Conservation (phyloP, 495 filamentous ascomycete genomes). For the Penicillium turbatum region DNA sequence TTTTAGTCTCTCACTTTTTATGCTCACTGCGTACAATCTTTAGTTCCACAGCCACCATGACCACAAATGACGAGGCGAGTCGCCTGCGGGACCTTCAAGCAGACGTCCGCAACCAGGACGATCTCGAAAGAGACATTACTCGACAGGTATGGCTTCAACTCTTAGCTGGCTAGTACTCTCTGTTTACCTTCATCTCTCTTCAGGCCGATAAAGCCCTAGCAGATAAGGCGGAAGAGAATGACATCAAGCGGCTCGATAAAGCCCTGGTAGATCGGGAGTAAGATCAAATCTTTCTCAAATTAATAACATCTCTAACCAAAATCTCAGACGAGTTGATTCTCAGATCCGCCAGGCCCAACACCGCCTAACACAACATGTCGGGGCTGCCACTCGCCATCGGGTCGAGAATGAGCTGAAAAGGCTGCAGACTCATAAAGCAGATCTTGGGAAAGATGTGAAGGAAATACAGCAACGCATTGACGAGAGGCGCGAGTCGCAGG, state of each 20-base stretch:
- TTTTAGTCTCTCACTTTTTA: constrained; percentile 10
- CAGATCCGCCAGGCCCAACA: constrained; percentile 49
- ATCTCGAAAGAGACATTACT: constrained; percentile 71
- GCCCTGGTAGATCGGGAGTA: constrained; percentile 58
- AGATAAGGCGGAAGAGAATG: constrained; percentile 81
- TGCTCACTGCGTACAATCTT: neutral
- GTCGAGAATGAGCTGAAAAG: constrained; percentile 59
- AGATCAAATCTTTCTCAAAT: neutral
- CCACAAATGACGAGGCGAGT: constrained; percentile 47
- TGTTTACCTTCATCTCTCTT: constrained; percentile 7
- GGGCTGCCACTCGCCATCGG: constrained; percentile 44
- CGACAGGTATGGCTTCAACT: constrained; percentile 37
- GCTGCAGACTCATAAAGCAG: constrained; percentile 56
- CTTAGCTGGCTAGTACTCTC: neutral
- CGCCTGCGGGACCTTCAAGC: constrained; percentile 65
- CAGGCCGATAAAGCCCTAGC: constrained; percentile 74
- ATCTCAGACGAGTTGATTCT: constrained; percentile 39
- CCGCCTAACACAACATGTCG: constrained; percentile 46
- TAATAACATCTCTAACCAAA: constrained; percentile 9
- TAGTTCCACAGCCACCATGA: constrained; percentile 5
- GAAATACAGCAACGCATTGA: constrained; percentile 79
- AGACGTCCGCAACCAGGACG: constrained; percentile 77
- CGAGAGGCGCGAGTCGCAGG: constrained; percentile 55
- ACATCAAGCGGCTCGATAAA: constrained; percentile 81
- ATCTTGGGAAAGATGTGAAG: constrained; percentile 61